Conservation (phyloP, 129 eudicot genomes). For the Logfia minima region DNA sequence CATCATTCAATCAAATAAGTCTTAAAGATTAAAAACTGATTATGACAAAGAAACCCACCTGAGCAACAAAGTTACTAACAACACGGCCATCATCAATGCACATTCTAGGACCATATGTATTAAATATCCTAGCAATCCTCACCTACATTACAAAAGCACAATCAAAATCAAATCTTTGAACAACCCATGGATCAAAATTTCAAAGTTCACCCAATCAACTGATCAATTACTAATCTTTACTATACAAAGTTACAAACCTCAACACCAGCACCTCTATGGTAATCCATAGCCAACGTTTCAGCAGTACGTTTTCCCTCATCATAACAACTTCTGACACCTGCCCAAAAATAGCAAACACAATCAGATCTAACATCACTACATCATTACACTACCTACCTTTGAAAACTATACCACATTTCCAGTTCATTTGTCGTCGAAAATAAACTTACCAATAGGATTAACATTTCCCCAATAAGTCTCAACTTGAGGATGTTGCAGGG, state of each 20-base stretch:
- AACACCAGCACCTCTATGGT: conserved; percentile 90
- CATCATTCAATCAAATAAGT: background rate
- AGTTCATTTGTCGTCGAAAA: background rate
- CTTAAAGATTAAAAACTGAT: background rate
- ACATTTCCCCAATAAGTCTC: conserved; percentile 98
- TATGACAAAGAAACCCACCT: conserved; percentile 38
- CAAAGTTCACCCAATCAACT: background rate
- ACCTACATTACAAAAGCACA: conserved; percentile 41
- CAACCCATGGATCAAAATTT: background rate
- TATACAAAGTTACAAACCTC: conserved; percentile 49
- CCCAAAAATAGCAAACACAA: conserved; percentile 24
- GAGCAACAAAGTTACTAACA: conserved; percentile 97
- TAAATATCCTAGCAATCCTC: conserved; percentile 87
- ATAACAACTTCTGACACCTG: conserved; percentile 96
- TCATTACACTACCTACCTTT: background rate
- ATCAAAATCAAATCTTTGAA: conserved; percentile 7
- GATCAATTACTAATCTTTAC: background rate
- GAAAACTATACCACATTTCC: background rate
- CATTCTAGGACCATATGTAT: conserved; percentile 97
- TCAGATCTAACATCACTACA: conserved; percentile 11
- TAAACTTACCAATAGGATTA: conserved; percentile 75
- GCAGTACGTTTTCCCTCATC: conserved; percentile 97
- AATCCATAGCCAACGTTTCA: conserved; percentile 88
- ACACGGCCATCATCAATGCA: conserved; percentile 98
- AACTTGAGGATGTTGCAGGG: conserved; percentile 85